Conservation (phyloP, 164 flowering plant species). For the Taxillus chinensis region DNA sequence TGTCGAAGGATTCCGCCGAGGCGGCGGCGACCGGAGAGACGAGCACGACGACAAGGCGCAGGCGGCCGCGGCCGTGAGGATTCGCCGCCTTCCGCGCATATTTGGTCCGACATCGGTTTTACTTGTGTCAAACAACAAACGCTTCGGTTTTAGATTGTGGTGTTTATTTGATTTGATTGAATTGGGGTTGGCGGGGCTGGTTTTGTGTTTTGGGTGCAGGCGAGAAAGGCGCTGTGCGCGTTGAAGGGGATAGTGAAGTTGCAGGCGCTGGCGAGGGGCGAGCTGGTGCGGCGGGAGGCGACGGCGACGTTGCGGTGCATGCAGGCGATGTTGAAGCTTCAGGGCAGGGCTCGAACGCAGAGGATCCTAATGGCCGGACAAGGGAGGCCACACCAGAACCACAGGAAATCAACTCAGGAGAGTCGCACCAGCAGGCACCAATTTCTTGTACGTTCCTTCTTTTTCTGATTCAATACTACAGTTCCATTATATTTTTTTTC, state of each 20-base stretch:
- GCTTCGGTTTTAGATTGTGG: background rate
- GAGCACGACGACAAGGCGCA: constrained; percentile 19
- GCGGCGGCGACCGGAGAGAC: constrained; percentile 31
- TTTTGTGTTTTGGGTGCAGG: constrained; percentile 32
- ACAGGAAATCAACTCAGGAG: constrained; percentile 49
- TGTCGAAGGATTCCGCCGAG: constrained; percentile 18
- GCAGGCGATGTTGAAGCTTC: constrained; percentile 79
- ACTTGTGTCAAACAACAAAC: background rate
- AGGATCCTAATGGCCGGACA: constrained; percentile 57
- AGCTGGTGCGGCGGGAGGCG: constrained; percentile 83
- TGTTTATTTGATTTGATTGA: background rate
- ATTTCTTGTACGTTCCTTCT: constrained; percentile 30
- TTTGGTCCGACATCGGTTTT: constrained; percentile 31
- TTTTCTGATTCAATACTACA: background rate
- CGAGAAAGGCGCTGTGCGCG: constrained; percentile 81
- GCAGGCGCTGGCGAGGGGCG: constrained; percentile 91
- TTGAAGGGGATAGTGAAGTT: constrained; percentile 83
- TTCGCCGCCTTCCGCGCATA: constrained; percentile 60
- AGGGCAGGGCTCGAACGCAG: constrained; percentile 74
- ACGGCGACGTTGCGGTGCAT: constrained; percentile 84
- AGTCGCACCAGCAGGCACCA: constrained; percentile 29
- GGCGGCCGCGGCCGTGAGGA: constrained; percentile 61
- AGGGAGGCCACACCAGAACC: constrained; percentile 25
- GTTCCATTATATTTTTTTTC: too few species aligned
- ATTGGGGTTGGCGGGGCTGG: background rate